Evolutionary conservation across 176 grass and related monocot species (phyloP).

Genomic region (Bolboschoenus planiculmis): DNA sequence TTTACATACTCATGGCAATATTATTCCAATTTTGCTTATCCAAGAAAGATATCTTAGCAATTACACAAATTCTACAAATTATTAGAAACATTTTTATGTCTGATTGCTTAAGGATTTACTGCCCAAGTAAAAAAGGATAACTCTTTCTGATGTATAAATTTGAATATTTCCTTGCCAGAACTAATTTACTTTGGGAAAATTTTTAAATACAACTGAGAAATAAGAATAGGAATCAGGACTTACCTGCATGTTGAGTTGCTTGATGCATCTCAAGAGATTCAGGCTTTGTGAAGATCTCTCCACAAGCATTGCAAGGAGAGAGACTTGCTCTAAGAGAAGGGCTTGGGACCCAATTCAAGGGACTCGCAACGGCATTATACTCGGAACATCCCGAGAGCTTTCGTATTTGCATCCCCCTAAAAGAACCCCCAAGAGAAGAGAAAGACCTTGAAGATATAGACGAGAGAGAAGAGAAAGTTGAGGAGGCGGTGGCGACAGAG

Average conservation of each 20-base stretch:
- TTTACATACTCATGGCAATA: background rate
- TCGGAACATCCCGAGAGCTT: slow-evolving; percentile 70
- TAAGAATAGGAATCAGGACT: background rate
- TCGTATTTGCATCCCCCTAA: slow-evolving; percentile 54
- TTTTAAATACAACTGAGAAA: background rate
- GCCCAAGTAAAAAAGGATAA: background rate
- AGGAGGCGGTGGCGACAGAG: slow-evolving; percentile 36
- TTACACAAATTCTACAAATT: background rate
- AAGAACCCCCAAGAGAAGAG: slow-evolving; percentile 50
- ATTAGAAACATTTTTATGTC: background rate
- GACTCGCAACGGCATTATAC: slow-evolving; percentile 45
- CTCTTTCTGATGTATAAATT: background rate
- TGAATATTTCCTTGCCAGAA: background rate
- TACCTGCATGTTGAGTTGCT: slow-evolving; percentile 65
- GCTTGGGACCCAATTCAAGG: slow-evolving; percentile 29
- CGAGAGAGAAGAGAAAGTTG: slow-evolving; percentile 35
- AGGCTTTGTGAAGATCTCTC: slow-evolving; percentile 57
- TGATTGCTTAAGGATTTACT: background rate
- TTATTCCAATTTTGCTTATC: background rate
- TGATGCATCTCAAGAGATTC: slow-evolving; percentile 66
- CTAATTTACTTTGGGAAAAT: background rate
- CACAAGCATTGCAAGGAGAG: slow-evolving; percentile 53
- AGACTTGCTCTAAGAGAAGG: slow-evolving; percentile 31
- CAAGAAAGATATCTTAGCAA: background rate
- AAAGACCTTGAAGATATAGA: slow-evolving; percentile 34